Evolutionary conservation across 257 asterid genomes (phyloP).

Genomic region (Gynochthodes officinalis): DNA sequence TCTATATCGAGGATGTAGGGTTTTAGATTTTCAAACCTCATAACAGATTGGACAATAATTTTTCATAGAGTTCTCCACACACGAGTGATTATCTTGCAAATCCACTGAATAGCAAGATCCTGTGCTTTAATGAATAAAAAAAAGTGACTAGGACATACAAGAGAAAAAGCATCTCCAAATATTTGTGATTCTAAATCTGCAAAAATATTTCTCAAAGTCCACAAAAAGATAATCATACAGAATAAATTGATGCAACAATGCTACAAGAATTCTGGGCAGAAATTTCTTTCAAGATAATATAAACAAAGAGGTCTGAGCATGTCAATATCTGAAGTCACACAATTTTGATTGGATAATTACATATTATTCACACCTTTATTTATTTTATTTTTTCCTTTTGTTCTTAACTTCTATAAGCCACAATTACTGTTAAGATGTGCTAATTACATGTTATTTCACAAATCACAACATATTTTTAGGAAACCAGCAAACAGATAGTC

Average conservation of each 20-base stretch:
- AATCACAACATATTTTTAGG: not conserved
- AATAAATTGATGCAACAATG: not conserved
- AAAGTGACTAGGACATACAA: not conserved
- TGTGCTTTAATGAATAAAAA: conserved; percentile 25
- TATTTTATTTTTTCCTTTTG: not conserved
- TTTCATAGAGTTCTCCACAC: conserved; percentile 92
- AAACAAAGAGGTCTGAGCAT: not conserved
- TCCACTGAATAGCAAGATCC: conserved; percentile 79
- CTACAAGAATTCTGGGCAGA: not conserved
- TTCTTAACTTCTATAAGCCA: no score
- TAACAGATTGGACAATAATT: conserved; percentile 91
- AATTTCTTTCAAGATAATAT: not conserved
- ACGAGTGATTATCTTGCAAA: conserved; percentile 66
- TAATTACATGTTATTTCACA: not conserved
- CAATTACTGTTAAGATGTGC: not conserved
- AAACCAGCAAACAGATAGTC: not conserved
- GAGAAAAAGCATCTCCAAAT: not conserved
- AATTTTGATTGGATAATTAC: not conserved
- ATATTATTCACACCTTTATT: not conserved
- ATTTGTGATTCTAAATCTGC: not conserved
- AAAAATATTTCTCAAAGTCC: not conserved
- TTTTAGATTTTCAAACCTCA: conserved; percentile 56
- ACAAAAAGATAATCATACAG: not conserved
- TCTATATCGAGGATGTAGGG: conserved; percentile 5
- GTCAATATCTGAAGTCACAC: not conserved